phyloP scores from a whole-genome alignment of 768 basidiomycete genomes.

The Kwoniella mangroviensis region DNA sequence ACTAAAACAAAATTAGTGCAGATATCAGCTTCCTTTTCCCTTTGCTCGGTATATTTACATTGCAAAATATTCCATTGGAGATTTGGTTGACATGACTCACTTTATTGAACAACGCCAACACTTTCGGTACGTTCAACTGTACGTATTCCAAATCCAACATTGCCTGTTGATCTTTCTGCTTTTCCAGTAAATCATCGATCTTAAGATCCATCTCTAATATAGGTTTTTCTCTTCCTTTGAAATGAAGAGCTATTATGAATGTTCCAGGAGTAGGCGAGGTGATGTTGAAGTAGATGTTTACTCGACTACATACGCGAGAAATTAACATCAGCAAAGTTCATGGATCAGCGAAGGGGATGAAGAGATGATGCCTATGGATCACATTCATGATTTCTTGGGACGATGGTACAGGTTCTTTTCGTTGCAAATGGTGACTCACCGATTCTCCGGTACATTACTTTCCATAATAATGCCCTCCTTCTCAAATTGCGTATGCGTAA shows the following conservation, averaged over 20 bases:
- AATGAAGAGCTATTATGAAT: constrained; percentile 97
- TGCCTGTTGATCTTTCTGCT: constrained; percentile 99
- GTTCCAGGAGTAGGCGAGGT: constrained; percentile 97
- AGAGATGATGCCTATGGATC: background rate
- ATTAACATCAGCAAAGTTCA: background rate
- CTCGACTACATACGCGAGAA: constrained; percentile 66
- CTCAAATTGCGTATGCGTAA: constrained; percentile 96
- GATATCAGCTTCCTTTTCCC: background rate
- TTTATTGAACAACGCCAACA: constrained; percentile 87
- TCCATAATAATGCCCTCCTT: constrained; percentile 99
- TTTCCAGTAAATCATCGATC: constrained; percentile 96
- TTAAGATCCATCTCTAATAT: constrained; percentile 99
- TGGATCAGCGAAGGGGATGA: background rate
- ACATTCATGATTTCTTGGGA: too few species aligned
- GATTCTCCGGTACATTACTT: constrained; percentile 97
- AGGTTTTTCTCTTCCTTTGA: constrained; percentile 97
- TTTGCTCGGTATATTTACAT: background rate
- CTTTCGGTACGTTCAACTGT: constrained; percentile 94
- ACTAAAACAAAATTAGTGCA: constrained; percentile 14
- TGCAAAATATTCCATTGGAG: too few species aligned
- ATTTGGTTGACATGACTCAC: constrained; percentile 62
- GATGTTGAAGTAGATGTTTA: constrained; percentile 99
- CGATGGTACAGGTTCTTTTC: too few species aligned
- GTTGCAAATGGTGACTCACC: constrained; percentile 63
- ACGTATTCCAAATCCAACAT: constrained; percentile 96